A percentile compares a stretch with the other conserved stretches of the same genome.
These are phyloP conservation scores for Stenocarpella maydis DNA, from an alignment of 2,329 filamentous ascomycete species.

Conservation along the genomic window DNA sequence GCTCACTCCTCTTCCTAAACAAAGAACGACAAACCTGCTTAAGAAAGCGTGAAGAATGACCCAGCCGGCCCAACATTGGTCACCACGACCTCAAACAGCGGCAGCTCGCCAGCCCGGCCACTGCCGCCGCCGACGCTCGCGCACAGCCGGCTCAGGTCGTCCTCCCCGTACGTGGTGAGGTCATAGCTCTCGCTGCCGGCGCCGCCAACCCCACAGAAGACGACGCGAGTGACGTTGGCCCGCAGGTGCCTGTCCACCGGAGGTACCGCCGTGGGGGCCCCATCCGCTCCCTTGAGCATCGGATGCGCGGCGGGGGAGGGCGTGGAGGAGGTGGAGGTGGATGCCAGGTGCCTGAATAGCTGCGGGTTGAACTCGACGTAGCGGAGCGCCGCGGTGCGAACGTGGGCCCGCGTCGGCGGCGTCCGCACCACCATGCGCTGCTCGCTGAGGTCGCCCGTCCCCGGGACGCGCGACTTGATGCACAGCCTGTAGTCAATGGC, in stretches of 20 bases:
- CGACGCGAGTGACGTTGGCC: constrained; percentile 22
- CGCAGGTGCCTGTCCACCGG: neutral
- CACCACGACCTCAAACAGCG: constrained; percentile 32
- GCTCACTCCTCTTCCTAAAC: neutral
- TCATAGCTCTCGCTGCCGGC: constrained; percentile 30
- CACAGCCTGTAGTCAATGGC: constrained; percentile 32
- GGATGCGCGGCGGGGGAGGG: neutral
- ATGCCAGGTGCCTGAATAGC: constrained; percentile 12
- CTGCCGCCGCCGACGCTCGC: neutral
- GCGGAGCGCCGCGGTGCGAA: constrained; percentile 28
- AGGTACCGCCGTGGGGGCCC: too few species aligned
- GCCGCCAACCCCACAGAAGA: neutral
- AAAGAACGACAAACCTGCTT: neutral
- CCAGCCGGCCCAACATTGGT: neutral
- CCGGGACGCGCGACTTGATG: constrained; percentile 23
- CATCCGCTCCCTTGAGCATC: neutral
- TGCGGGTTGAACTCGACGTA: constrained; percentile 21
- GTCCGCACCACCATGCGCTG: constrained; percentile 29
- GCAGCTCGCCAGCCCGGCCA: constrained; percentile 3
- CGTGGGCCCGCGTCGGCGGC: constrained; percentile 26
- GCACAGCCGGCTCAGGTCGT: constrained; percentile 31
- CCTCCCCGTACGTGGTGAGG: constrained; percentile 24
- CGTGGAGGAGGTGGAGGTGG: neutral
- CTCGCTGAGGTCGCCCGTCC: constrained; percentile 5
- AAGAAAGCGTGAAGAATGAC: constrained; percentile 15